Evolutionary conservation across 345 rosid species (phyloP).

Genomic region (Eucalyptus regnans): DNA sequence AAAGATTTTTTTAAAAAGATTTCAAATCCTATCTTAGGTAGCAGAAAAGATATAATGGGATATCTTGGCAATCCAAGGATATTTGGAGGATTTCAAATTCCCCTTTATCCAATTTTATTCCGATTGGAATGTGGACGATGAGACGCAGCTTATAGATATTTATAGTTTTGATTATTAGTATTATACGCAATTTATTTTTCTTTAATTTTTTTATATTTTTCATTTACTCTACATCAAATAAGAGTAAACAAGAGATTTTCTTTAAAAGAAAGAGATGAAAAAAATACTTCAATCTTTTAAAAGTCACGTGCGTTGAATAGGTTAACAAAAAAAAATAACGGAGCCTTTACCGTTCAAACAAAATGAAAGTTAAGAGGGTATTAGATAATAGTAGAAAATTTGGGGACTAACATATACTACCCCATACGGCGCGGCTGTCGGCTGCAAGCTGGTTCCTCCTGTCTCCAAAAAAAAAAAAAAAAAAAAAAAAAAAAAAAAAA

Average conservation of each 20-base stretch:
- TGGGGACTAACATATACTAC: not conserved
- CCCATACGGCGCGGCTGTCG: no score
- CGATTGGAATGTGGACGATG: no score
- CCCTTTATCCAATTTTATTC: not conserved
- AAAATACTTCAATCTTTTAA: not conserved
- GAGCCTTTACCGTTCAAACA: not conserved
- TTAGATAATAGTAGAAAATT: not conserved
- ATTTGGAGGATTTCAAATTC: not conserved
- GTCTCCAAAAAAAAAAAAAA: no score
- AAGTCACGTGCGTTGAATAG: no score
- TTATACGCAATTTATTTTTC: not conserved
- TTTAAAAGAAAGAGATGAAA: fast-evolving
- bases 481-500: no score
- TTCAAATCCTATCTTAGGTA: not conserved
- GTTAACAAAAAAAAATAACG: no score
- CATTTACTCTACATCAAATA: not conserved
- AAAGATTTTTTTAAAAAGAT: no score
- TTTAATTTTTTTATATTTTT: no score
- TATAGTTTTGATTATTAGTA: no score
- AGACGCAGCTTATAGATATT: no score
- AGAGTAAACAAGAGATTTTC: not conserved
- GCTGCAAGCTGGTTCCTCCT: no score
- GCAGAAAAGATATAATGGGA: not conserved
- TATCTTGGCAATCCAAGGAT: no score
- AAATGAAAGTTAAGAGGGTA: not conserved